Base-by-base conservation (phyloP, 495 filamentous ascomycete species). In the Evansstolkia leycettana region DNA sequence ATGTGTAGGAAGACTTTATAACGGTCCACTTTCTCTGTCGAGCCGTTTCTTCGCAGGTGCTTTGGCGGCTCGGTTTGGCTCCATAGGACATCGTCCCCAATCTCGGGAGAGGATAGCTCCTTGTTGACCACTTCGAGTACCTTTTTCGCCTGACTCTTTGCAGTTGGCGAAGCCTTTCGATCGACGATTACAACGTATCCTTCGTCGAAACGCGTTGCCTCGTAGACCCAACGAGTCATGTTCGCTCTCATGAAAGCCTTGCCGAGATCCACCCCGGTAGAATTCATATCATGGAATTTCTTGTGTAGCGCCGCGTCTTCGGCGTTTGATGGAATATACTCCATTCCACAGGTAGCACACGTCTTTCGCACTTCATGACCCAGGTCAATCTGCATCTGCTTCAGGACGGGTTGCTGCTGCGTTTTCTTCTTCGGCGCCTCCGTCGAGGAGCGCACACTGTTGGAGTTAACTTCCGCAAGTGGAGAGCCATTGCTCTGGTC, bases 321-420 rank as follows among this genome's bases (percentile, higher is more conserved):
- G 27, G 60, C 57, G 15, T 75, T 72, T 0, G 76, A 80, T 9
- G 77, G 70, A 26, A 79, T 65, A 49, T 83, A 84, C 38, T 78
- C 75, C 80, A 84, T 84, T 0, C 70, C 73, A 49, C 80, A 84
- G 1, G 57, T 60, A 24, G 58, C 60, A 52, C 80, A 84, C n/a
- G 67, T 72, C 39, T 70, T 72, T 32, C 70, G 63, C 25, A 71
- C 52, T 29, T 73, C 60, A 39, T 62, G 64, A 11, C 78, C 80
- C 18, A 82, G 58, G 42, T 81, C 78, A 23, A 84, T 70, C 34
- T 76, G 75, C 59, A 78, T 73, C 46, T 84, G 79, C 17, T 67
- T 73, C 40, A 80, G 47, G 2, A 48, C 47, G 0, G 60, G 51
- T 33, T 50, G 65, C 25, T 53, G 46, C 17, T 40, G 14, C 30